Conservation (phyloP, 2,329 filamentous ascomycete species). For the Ramularia endophylla region DNA sequence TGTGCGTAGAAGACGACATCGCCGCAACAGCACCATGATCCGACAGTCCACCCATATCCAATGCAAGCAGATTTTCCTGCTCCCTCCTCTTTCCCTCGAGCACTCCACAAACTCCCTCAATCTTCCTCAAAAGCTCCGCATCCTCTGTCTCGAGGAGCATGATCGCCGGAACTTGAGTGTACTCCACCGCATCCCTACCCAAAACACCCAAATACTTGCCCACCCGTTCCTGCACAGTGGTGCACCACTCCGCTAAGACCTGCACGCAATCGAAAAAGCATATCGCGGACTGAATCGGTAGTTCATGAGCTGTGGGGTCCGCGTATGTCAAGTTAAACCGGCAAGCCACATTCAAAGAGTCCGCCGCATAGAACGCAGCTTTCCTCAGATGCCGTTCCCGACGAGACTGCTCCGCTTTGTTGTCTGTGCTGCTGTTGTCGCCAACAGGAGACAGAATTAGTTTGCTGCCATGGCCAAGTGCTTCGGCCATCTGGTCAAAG, state of each 20-base stretch:
- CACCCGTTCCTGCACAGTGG: conserved; percentile 89
- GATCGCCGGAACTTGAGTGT: conserved; percentile 73
- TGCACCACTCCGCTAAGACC: conserved; percentile 89
- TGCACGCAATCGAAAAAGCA: conserved; percentile 93
- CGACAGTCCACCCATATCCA: conserved; percentile 37
- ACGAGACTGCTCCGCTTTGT: conserved; percentile 46
- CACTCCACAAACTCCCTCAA: conserved; percentile 69
- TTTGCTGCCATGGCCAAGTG: conserved; percentile 72
- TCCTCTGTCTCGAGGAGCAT: conserved; percentile 93
- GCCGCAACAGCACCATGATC: conserved; percentile 39
- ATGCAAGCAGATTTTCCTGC: conserved; percentile 48
- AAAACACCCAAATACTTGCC: conserved; percentile 82
- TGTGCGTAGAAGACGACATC: conserved; percentile 35
- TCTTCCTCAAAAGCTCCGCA: conserved; percentile 73
- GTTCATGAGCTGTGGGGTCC: conserved; percentile 74
- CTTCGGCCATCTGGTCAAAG: conserved; percentile 85
- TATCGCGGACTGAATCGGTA: conserved; percentile 85
- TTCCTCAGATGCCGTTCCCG: conserved; percentile 85
- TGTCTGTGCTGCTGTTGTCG: conserved; percentile 3
- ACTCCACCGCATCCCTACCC: conserved; percentile 74
- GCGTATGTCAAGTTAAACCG: conserved; percentile 80
- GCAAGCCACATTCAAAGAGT: conserved; percentile 83
- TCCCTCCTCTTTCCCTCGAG: conserved; percentile 67
- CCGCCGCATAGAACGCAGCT: conserved; percentile 91
- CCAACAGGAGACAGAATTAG: conserved; percentile 50